phyloP scores from a whole-genome alignment of 75 land plant genomes.

The Cunninghamia lanceolata region DNA sequence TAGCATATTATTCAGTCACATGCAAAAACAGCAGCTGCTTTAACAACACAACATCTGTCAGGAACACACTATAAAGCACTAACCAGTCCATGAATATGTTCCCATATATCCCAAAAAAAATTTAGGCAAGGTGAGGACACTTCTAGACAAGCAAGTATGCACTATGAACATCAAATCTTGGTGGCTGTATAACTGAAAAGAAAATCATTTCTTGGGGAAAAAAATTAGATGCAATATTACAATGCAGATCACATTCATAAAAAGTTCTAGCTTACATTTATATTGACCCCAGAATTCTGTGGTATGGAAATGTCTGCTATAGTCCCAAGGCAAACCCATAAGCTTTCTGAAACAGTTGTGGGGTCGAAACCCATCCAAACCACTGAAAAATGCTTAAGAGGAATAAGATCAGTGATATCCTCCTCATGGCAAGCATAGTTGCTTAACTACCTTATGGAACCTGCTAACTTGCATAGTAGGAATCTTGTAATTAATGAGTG shows the following conservation, averaged over 20 bases:
- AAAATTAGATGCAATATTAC: neutral
- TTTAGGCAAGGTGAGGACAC: neutral
- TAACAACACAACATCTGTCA: neutral
- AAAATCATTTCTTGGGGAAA: neutral
- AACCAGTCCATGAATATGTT: neutral
- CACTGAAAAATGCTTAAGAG: neutral
- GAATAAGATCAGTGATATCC: neutral
- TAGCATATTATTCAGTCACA: neutral
- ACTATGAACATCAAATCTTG: neutral
- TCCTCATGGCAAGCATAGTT: neutral
- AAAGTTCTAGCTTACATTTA: neutral
- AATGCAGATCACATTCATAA: constrained; percentile 1
- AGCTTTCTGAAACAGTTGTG: neutral
- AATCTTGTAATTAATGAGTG: neutral
- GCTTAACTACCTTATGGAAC: neutral
- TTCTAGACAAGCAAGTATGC: neutral
- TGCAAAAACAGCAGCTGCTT: neutral
- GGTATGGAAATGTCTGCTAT: neutral
- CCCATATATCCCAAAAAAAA: neutral
- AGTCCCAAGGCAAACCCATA: neutral
- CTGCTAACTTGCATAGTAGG: neutral
- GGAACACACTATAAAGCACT: neutral
- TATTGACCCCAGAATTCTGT: neutral
- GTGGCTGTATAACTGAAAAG: neutral
- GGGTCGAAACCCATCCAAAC: neutral